These are phyloP conservation scores for Stephania cephalantha DNA, from an alignment of 164 flowering plant genomes.

Conservation along the genomic window DNA sequence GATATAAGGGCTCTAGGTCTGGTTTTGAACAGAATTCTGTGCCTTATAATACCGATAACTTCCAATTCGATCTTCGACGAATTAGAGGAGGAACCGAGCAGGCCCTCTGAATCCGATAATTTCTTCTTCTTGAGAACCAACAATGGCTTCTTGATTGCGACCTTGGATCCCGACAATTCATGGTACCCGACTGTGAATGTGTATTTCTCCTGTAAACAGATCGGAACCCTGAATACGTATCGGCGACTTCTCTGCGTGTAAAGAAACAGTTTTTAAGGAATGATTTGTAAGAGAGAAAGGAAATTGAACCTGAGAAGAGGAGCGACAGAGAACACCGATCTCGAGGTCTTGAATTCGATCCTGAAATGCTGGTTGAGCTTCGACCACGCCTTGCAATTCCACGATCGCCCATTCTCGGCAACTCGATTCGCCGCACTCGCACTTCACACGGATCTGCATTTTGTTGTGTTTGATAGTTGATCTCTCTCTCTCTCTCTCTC, in stretches of 20 bases:
- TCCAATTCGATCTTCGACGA: constrained; percentile 53
- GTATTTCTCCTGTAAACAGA: constrained; percentile 51
- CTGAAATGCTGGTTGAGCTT: constrained; percentile 51
- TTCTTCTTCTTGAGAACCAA: constrained; percentile 62
- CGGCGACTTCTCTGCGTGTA: no score
- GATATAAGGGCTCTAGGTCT: constrained; percentile 87
- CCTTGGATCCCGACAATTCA: constrained; percentile 71
- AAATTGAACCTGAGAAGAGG: constrained; percentile 34
- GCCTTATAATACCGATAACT: constrained; percentile 71
- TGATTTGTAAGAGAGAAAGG: no score
- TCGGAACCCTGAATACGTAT: no score
- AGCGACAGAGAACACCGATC: constrained; percentile 74
- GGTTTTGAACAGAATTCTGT: constrained; percentile 80
- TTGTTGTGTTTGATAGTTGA: neutral
- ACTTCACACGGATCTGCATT: constrained; percentile 73
- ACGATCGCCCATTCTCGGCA: constrained; percentile 90
- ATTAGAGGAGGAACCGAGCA: neutral
- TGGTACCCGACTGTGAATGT: constrained; percentile 90
- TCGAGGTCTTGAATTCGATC: constrained; percentile 56
- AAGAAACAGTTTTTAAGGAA: no score
- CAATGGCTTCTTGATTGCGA: constrained; percentile 73
- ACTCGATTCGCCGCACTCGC: constrained; percentile 58
- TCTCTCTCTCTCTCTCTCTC: no score
- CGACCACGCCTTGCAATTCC: constrained; percentile 78
- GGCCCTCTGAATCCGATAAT: constrained; percentile 21